Percentiles rank a stretch among this genome's conserved stretches.
phyloP scores from a whole-genome alignment of 2,329 filamentous ascomycete genomes.

The Colletotrichum shisoi region DNA sequence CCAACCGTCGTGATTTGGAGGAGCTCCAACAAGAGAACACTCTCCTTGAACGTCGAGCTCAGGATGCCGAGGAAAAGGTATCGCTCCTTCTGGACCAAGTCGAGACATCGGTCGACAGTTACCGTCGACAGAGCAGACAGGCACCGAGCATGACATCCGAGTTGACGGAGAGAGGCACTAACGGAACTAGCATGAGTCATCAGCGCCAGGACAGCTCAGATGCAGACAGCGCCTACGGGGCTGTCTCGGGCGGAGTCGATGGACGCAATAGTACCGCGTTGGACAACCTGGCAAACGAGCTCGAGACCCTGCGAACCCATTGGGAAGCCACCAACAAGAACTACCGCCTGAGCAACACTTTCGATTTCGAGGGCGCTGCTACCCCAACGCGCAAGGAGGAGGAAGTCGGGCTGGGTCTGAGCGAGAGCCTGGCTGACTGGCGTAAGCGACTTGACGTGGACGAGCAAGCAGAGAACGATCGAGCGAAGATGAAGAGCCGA shows the following conservation, averaged over 20 bases:
- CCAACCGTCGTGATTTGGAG: constrained; percentile 74
- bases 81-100: constrained; percentile 93
- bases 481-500: constrained; percentile 39
- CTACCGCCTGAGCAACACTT: constrained; percentile 87
- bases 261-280: constrained; percentile 72
- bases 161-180: constrained; percentile 46
- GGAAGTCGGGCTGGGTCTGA: constrained; percentile 62
- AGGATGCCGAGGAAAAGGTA: constrained; percentile 92
- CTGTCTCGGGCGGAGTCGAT: constrained; percentile 55
- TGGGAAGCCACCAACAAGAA: constrained; percentile 98
- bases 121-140: constrained; percentile 78
- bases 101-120: constrained; percentile 91
- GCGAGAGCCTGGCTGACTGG: constrained; percentile 80
- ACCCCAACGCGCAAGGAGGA: constrained; percentile 53
- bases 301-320: constrained; percentile 87
- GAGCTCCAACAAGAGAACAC: constrained; percentile 83
- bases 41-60: constrained; percentile 80
- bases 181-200: constrained; percentile 53
- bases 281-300: constrained; percentile 88
- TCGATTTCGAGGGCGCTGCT: constrained; percentile 74
- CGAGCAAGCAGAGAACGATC: constrained; percentile 44
- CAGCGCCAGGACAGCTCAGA: constrained; percentile 65
- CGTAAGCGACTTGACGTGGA: constrained; percentile 74
- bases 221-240: constrained; percentile 69
- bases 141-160: constrained; percentile 62